Evolutionary conservation across 495 filamentous ascomycete genomes (phyloP).

Genomic region (Daldinia vernicosa): DNA sequence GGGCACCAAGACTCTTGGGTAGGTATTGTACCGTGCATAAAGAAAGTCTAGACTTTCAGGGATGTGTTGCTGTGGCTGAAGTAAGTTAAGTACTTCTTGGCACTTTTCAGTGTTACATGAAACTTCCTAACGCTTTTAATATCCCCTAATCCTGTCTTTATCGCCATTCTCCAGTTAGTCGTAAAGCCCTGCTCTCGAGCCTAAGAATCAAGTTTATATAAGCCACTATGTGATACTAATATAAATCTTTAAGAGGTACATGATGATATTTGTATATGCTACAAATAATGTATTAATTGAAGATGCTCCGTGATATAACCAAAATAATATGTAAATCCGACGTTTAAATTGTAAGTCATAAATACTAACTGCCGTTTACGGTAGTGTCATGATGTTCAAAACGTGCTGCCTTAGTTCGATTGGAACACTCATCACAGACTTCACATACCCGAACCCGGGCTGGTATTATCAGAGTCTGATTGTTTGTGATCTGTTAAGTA

Average conservation of each 20-base stretch:
- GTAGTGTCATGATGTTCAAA: not conserved
- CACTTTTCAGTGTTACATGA: not conserved
- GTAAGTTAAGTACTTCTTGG: not conserved
- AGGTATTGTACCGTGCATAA: not conserved
- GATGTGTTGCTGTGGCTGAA: not conserved
- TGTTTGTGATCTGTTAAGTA: conserved; percentile 20
- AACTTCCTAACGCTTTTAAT: no score
- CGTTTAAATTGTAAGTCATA: not conserved
- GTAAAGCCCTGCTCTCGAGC: not conserved
- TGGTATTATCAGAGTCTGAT: not conserved
- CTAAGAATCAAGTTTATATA: not conserved
- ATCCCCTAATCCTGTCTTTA: no score
- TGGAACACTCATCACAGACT: not conserved
- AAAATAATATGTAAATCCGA: not conserved
- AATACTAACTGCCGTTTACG: not conserved
- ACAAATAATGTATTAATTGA: not conserved
- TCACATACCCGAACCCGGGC: conserved; percentile 11
- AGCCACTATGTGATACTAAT: no score
- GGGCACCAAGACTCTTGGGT: not conserved
- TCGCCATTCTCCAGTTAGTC: not conserved
- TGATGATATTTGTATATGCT: not conserved
- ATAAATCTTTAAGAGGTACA: not conserved
- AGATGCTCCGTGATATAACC: not conserved
- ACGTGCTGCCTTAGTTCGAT: not conserved
- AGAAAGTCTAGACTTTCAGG: not conserved